These are phyloP conservation scores for Pontederia paniculata DNA, from an alignment of 176 grass and related monocot genomes.

Conservation along the genomic window DNA sequence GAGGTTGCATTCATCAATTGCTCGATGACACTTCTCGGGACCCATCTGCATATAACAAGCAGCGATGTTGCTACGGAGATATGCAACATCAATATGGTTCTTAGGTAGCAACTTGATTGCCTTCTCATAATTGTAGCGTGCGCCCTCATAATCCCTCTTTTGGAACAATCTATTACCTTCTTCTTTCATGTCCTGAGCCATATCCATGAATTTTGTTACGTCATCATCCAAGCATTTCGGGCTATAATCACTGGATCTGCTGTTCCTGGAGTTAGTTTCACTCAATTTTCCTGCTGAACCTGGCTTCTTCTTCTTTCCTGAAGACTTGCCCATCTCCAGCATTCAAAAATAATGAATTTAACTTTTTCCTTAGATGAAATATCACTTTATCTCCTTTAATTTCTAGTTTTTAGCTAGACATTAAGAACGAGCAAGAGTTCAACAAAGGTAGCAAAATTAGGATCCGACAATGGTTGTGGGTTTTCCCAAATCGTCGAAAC, in stretches of 20 bases:
- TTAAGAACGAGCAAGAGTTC: too few relatives aligned
- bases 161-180: constrained; percentile 81
- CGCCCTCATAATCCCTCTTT: constrained; percentile 65
- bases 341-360: not conserved
- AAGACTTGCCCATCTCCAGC: constrained; percentile 61
- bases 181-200: constrained; percentile 63
- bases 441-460: too few relatives aligned
- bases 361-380: too few relatives aligned
- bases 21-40: constrained; percentile 59
- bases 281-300: constrained; percentile 11
- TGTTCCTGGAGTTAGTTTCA: constrained; percentile 51
- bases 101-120: constrained; percentile 58
- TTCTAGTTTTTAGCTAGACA: too few relatives aligned
- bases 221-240: constrained; percentile 58
- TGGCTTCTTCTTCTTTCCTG: constrained; percentile 52
- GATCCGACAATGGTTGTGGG: too few relatives aligned
- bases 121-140: constrained; percentile 76
- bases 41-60: constrained; percentile 93
- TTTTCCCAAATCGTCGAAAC: too few relatives aligned
- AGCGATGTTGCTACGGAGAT: constrained; percentile 76
- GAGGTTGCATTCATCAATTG: constrained; percentile 83
- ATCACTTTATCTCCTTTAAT: too few relatives aligned
- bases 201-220: constrained; percentile 62
- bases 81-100: constrained; percentile 45
- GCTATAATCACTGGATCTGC: constrained; percentile 17